phyloP scores from a whole-genome alignment of 2,329 filamentous ascomycete genomes.

The Ceratocystis smalleyi region DNA sequence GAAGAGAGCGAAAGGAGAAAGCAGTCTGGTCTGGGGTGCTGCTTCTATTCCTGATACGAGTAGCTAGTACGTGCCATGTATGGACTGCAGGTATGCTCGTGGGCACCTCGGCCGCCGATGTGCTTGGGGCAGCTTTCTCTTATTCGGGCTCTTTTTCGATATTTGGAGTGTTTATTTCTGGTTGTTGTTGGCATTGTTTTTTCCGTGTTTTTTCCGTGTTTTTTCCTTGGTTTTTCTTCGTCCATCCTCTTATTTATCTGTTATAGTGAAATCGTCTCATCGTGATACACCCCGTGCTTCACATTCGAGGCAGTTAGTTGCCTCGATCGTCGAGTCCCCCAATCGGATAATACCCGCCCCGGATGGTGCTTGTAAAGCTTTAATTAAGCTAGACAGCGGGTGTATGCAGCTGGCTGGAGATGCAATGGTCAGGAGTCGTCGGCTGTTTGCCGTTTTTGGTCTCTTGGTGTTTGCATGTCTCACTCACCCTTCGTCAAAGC shows the following conservation, averaged over 20 bases:
- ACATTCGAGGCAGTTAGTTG: background rate
- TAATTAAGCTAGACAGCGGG: too few species aligned
- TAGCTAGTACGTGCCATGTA: background rate
- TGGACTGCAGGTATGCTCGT: background rate
- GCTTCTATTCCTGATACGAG: too few species aligned
- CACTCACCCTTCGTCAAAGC: too few species aligned
- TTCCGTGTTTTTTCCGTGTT: background rate
- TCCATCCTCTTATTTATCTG: background rate
- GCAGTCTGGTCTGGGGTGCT: too few species aligned
- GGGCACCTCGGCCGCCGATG: too few species aligned
- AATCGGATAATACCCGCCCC: background rate
- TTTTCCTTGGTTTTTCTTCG: background rate
- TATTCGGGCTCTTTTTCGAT: background rate
- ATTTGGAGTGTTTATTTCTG: background rate
- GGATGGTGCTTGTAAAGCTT: background rate
- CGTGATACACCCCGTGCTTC: background rate
- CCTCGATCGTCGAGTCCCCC: background rate
- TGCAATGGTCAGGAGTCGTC: background rate
- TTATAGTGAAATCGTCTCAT: background rate
- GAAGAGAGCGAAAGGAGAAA: too few species aligned
- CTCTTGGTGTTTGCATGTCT: too few species aligned
- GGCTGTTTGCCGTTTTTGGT: background rate
- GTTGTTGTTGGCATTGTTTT: background rate
- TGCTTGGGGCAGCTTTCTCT: background rate
- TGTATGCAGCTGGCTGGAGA: background rate